Evolutionary conservation across 2,329 filamentous ascomycete species (phyloP).

Genomic region (Exophiala spinifera): DNA sequence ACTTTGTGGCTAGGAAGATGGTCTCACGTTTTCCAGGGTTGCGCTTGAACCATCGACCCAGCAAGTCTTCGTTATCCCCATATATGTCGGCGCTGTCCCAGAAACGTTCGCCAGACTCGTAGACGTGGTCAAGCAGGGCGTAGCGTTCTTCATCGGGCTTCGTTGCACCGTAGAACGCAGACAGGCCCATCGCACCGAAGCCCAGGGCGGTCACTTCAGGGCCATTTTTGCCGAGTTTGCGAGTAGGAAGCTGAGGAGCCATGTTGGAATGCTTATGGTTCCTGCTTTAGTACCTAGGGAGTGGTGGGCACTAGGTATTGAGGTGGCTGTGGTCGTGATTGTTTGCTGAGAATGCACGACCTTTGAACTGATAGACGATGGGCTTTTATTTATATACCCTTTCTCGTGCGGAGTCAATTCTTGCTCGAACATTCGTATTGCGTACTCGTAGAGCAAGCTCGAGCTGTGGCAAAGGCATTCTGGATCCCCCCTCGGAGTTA

Average conservation of each 20-base stretch:
- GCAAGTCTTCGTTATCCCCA: constrained; percentile 33
- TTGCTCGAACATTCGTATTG: no score
- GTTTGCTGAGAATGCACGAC: neutral
- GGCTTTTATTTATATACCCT: neutral
- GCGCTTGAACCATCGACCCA: constrained; percentile 32
- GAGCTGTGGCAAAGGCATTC: no score
- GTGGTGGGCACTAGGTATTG: no score
- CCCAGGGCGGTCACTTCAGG: constrained; percentile 33
- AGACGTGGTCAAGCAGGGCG: constrained; percentile 39
- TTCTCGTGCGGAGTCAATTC: no score
- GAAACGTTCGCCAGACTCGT: constrained; percentile 33
- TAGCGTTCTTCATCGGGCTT: constrained; percentile 50
- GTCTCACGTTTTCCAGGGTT: constrained; percentile 28
- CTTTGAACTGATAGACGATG: neutral
- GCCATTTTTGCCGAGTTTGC: constrained; percentile 33
- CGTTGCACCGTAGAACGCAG: constrained; percentile 45
- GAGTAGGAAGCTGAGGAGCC: constrained; percentile 25
- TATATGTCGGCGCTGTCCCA: constrained; percentile 38
- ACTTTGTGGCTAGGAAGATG: constrained; percentile 30
- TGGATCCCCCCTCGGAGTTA: no score
- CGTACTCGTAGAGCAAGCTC: no score
- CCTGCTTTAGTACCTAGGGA: no score
- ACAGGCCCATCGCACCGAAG: constrained; percentile 31
- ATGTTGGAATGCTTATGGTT: constrained; percentile 1
- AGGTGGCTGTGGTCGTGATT: neutral